Conservation (phyloP, 441 rosid species). For the Flueggea neowawraea region DNA sequence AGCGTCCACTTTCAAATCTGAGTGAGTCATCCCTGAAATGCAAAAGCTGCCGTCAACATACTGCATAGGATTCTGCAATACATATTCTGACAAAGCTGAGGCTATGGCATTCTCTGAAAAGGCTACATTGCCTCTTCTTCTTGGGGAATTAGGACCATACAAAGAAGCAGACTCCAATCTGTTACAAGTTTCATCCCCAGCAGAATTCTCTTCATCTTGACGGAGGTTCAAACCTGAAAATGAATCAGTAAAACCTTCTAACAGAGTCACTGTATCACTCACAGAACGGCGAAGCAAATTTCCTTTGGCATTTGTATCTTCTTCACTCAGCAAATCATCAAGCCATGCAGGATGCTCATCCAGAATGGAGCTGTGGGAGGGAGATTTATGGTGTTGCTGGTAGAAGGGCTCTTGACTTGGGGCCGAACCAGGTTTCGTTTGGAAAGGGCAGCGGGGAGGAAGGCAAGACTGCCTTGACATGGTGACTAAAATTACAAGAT, state of each 20-base stretch:
- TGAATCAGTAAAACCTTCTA: conserved; percentile 41
- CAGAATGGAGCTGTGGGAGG: conserved; percentile 40
- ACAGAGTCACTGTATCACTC: conserved; percentile 58
- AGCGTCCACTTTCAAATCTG: conserved; percentile 26
- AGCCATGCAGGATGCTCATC: conserved; percentile 70
- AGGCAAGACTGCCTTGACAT: conserved; percentile 73
- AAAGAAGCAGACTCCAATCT: conserved; percentile 55
- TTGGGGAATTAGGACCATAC: conserved; percentile 83
- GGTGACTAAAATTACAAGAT: conserved; percentile 16
- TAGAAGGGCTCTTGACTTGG: conserved; percentile 22
- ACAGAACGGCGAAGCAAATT: conserved; percentile 51
- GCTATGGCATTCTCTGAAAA: conserved; percentile 50
- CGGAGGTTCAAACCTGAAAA: conserved; percentile 33
- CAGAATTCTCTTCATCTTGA: conserved; percentile 31
- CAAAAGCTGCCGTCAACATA: conserved; percentile 35
- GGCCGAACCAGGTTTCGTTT: conserved; percentile 34
- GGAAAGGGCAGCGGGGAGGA: conserved; percentile 74
- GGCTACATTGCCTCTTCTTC: conserved; percentile 41
- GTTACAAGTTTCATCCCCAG: conserved; percentile 25
- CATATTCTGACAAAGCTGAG: conserved; percentile 62
- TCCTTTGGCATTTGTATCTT: conserved; percentile 33
- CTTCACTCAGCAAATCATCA: conserved; percentile 55
- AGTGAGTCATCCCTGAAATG: conserved; percentile 23
- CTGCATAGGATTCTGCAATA: conserved; percentile 38
- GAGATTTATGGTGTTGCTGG: conserved; percentile 39